A percentile compares a stretch with the other conserved stretches of the same genome.
Conservation (phyloP, 2,329 filamentous ascomycete genomes). For the Keithomyces neogunnii region DNA sequence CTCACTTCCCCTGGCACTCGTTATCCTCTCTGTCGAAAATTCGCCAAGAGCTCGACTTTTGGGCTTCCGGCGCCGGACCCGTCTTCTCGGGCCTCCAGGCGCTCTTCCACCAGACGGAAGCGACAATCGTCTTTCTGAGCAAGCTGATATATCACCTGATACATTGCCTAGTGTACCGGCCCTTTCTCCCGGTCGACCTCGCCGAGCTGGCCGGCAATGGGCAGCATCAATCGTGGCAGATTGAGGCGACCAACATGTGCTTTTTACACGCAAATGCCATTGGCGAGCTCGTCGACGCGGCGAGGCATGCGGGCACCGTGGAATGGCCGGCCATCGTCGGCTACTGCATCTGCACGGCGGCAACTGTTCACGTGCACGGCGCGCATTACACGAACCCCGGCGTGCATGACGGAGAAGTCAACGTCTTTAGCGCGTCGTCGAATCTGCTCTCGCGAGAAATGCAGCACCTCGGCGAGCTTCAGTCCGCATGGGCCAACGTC, state of each 20-base stretch:
- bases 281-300: conserved; percentile 71
- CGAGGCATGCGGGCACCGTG: conserved; percentile 62
- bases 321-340: conserved; percentile 84
- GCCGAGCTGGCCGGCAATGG: conserved; percentile 70
- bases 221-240: conserved; percentile 88
- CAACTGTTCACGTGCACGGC: conserved; percentile 81
- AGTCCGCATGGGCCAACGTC: conserved; percentile 67
- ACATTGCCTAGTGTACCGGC: conserved; percentile 78
- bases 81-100: conserved; percentile 68
- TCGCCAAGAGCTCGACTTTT: conserved; percentile 73
- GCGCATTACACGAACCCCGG: conserved; percentile 61
- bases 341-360: conserved; percentile 79
- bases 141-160: conserved; percentile 83
- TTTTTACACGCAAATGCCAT: conserved; percentile 83
- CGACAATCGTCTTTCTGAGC: conserved; percentile 69
- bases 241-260: conserved; percentile 81
- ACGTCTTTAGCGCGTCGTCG: conserved; percentile 52
- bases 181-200: conserved; percentile 78
- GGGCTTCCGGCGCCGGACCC: conserved; percentile 74
- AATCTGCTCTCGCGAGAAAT: conserved; percentile 72
- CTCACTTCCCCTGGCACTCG: conserved; percentile 85
- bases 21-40: conserved; percentile 81
- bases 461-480: conserved; percentile 68
- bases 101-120: conserved; percentile 70
- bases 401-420: conserved; percentile 39